Evolutionary conservation across 768 basidiomycete species (phyloP), one percentile per base, ranked within the genome.

Genomic region (Termitomyces sp.): DNA sequence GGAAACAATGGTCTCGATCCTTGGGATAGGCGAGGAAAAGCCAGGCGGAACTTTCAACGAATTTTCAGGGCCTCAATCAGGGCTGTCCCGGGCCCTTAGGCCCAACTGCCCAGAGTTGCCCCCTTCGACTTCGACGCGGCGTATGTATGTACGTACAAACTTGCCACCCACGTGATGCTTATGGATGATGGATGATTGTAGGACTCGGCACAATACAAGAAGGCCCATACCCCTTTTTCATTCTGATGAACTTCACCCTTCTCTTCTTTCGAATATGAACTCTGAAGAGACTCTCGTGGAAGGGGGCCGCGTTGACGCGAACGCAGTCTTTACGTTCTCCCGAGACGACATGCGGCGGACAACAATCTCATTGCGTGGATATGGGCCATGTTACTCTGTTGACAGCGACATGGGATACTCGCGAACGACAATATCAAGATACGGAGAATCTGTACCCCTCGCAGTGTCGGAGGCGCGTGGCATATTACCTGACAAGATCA

Each of bases 401-500:
- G 50, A 59, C 43, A 61, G 57, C 49, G 60, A 60, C 53, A 48
- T 56, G 19, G 55, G 53, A 10, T 60, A 42, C 44, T 59, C 62
- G 7, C 54, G 57, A 14, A 63, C 62, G 7, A 63, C 38, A 4
- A 55, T 63, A 12, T 53, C 53, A n/a, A 57, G 58, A 37, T 59
- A 58, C n/a, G 60, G 57, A 37, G 62, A 61, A 19, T 54, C 55
- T 50, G 42, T 28, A 0, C 67, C 66, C 6, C 41, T 68, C 10
- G 64, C 62, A 6, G 51, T 62, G 4, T 51, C 60, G 30, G 59
- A 65, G 26, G 48, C 61, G 38, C 57, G 62, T 37, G 66, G 62
- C 3, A 55, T 68, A 14, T 46, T 68, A 21, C 58, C 67, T 17
- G 66, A 66, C 46, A 62, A 57, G 50, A 64, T 68, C 38, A 61